Base-by-base conservation (phyloP, 257 asterid genomes). In the Plantago elongata region DNA sequence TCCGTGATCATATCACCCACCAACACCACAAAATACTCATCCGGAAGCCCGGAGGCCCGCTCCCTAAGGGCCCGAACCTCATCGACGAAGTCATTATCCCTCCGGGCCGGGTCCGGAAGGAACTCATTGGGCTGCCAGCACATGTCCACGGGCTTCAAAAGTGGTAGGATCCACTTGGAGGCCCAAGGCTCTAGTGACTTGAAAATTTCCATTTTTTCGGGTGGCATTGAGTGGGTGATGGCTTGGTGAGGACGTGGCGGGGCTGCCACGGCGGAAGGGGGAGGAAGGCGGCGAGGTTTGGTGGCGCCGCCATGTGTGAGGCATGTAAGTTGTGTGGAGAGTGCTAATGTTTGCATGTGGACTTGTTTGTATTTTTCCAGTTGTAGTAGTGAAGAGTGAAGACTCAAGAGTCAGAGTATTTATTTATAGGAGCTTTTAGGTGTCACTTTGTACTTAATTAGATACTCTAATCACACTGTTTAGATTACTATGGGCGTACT, bases 111-210 rank as follows among this genome's bases (percentile, higher is more conserved):
- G 45, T 79, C 71, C 1, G 79, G 81, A 13, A 75, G 77, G 62
- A 72, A 64, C 18, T 79, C 73, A 11, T 5, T 61, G 57, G 84
- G 79, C 60, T 79, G 79, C 81, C 81, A 79, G 40, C 75, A 54
- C 65, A 61, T 61, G 17, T 75, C 75, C 0, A 79, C 68, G 47
- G 75, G 81, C 71, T 70, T 73, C 9, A 59, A 71, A 8, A 72
- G 10, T 0, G 75, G 69, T 56, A 75, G 74, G 7, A 75, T 0
- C 4, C 43, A 5, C 5, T 47, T 9, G 3, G 70, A 45, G n/a
- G 64, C 77, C 81, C 81, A 79, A 27, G 77, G 37, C 50, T 79
- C 84, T 9, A 79, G 72, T 1, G 81, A 70, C 54, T 75, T 73
- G 46, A 70, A 75, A 0, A 75, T 10, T 46, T 75, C 71, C 14